Evolutionary conservation across 78 protist genomes (phyloP), one percentile per base, ranked within the genome.

Genomic region (Fonticula alba): DNA sequence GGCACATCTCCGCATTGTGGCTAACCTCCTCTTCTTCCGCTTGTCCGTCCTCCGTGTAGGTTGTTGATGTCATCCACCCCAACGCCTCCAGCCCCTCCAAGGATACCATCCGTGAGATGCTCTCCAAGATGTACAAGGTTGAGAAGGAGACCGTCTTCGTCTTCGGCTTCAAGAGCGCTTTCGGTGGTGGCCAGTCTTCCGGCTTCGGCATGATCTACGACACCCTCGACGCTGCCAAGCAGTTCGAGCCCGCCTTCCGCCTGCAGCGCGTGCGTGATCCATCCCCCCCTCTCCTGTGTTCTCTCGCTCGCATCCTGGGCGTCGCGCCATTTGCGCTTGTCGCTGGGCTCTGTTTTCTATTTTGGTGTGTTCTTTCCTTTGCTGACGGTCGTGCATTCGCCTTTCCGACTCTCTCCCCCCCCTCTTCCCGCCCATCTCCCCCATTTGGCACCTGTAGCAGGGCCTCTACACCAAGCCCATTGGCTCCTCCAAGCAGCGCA

Each of bases 161-260:
- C 55, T 93, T 76, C 64, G 97, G 97, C 58, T 77, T 92, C 88
- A 41, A 67, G 41, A 88, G 91, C 22, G 78, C 65, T 27, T 95
- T 92, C 58, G 99, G 99, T 68, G 99, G 99, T 37, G 95, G 95
- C 64, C 57, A 47, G 24, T 14, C 65, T 61, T 84, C 93, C 26
- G 98, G 98, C 68, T 92, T 92, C 60, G 94, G 91, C 64, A 58
- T 87, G 61, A 82, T 92, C 94, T 92, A 92, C 75, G 97, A 92
- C 78, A 54, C 29, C 68, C 26, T 76, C 64, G 84, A 81, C 7
- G 74, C 78, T 37, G 49, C 66, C 75, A 87, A 87, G 89, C 66
- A 76, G 71, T 75, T 57, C 72, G 96, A 88, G 81, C 89, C 95
- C 62, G 72, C 74, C 70, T 79, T 78, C 89, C 74, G 96, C 35